Evolutionary conservation across 306 rosid species (phyloP).

Genomic region (Inga laurina): DNA sequence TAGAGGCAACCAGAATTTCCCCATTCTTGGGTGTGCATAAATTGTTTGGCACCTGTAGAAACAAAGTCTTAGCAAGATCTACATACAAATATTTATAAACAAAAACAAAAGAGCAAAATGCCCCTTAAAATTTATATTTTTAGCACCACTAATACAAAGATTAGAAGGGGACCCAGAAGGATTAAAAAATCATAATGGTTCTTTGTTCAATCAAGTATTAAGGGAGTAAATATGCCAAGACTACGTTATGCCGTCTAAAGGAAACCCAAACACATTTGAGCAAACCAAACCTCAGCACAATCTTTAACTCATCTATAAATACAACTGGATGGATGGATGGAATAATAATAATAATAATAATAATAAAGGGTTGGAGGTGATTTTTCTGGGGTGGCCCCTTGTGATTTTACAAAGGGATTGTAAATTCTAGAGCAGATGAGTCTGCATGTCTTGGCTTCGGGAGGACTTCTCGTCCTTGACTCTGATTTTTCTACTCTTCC

Average conservation of each 20-base stretch:
- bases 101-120: neutral
- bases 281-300: neutral
- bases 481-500: neutral
- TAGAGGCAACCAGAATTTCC: conserved; percentile 95
- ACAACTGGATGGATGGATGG: neutral
- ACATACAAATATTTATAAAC: conserved; percentile 12
- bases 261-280: neutral
- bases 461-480: neutral
- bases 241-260: neutral
- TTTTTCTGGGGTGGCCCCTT: neutral
- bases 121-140: conserved; percentile 6
- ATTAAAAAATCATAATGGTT: neutral
- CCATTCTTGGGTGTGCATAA: conserved; percentile 98
- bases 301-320: neutral
- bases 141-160: conserved; percentile 5
- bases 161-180: neutral
- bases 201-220: neutral
- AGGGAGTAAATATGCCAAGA: neutral
- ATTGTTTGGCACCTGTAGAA: conserved; percentile 88
- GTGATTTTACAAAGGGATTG: neutral
- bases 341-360: neutral
- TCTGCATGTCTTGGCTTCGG: neutral
- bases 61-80: conserved; percentile 20
- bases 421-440: neutral
- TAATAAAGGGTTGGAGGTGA: neutral